Conservation (phyloP, 2,329 filamentous ascomycete genomes). For the Apiospora malaysiana region DNA sequence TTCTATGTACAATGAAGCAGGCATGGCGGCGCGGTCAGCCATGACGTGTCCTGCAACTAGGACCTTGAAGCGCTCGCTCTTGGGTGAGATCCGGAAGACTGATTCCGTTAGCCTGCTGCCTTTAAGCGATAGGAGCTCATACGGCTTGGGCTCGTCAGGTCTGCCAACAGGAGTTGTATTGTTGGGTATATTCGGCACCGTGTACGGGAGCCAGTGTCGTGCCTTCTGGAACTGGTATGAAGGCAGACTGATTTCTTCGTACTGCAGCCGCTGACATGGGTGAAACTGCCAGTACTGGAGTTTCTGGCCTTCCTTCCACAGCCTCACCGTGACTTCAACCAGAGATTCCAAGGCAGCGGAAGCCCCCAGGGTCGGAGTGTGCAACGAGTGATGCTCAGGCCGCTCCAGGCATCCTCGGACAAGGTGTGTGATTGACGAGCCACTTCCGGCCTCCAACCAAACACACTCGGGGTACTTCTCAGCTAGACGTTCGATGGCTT, state of each 20-base stretch:
- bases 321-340: background rate
- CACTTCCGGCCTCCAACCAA: constrained; percentile 29
- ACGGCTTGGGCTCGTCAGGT: background rate
- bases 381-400: constrained; percentile 12
- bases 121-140: background rate
- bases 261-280: constrained; percentile 24
- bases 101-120: constrained; percentile 5
- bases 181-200: background rate
- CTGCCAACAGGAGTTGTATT: background rate
- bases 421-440: constrained; percentile 27
- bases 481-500: constrained; percentile 26
- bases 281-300: constrained; percentile 36
- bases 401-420: background rate
- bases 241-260: constrained; percentile 31
- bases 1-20: constrained; percentile 38
- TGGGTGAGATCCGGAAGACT: constrained; percentile 29
- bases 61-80: constrained; percentile 28
- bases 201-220: constrained; percentile 31
- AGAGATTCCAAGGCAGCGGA: background rate
- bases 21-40: constrained; percentile 32
- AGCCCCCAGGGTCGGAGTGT: background rate
- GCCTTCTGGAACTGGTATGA: constrained; percentile 39
- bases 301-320: constrained; percentile 21
- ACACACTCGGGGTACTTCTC: constrained; percentile 19
- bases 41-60: constrained; percentile 34